A percentile compares a stretch with the other conserved stretches of the same genome.
Conservation (phyloP, 306 rosid genomes). For the Lathyrus oleraceus region DNA sequence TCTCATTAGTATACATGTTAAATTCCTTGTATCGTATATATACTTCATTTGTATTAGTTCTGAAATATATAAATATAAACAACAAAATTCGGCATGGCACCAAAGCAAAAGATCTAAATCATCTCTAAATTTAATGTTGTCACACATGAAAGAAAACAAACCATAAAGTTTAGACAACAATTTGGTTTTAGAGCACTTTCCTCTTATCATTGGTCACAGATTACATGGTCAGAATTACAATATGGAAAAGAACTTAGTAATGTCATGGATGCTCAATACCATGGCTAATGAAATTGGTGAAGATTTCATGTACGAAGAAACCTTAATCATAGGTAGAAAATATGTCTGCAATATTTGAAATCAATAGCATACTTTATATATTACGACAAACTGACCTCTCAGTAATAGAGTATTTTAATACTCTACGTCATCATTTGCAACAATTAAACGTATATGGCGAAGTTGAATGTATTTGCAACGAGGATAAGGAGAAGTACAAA, state of each 20-base stretch:
- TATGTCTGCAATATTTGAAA: not conserved
- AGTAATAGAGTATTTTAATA: not conserved
- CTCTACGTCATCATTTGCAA: not conserved
- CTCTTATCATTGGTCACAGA: no score
- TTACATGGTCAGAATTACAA: no score
- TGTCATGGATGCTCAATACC: not conserved
- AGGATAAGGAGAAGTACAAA: not conserved
- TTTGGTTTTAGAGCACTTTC: not conserved
- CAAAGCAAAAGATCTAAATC: no score
- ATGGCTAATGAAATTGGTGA: not conserved
- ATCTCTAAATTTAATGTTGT: no score
- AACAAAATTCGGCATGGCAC: no score
- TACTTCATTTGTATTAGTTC: not conserved
- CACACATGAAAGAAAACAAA: no score
- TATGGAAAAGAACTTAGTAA: not conserved
- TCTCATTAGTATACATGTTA: not conserved
- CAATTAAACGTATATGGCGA: not conserved
- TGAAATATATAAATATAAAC: no score
- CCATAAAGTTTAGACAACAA: no score
- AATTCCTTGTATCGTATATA: no score
- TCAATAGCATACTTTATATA: not conserved
- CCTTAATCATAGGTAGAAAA: not conserved
- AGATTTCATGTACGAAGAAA: not conserved
- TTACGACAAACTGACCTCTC: not conserved
- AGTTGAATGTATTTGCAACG: not conserved